phyloP scores from a whole-genome alignment of 495 filamentous ascomycete species.

The Penicillium robsamsonii region DNA sequence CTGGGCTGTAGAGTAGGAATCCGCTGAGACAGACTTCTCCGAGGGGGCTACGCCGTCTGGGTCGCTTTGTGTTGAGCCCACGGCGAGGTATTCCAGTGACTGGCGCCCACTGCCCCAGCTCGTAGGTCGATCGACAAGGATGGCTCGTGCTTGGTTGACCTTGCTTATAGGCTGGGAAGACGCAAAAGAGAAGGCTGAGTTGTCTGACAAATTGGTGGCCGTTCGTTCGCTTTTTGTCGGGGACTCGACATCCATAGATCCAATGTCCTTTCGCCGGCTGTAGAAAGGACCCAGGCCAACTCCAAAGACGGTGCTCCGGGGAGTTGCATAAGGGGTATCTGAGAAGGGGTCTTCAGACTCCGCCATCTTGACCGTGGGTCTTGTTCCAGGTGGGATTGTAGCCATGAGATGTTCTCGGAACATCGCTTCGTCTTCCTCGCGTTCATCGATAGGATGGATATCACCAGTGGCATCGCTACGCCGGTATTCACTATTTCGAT shows the following conservation, averaged over 20 bases:
- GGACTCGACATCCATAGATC: constrained; percentile 25
- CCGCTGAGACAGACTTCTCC: constrained; percentile 46
- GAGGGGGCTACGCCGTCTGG: constrained; percentile 26
- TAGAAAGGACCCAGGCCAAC: constrained; percentile 32
- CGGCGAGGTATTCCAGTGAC: constrained; percentile 26
- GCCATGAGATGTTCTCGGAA: constrained; percentile 29
- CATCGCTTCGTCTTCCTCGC: constrained; percentile 60
- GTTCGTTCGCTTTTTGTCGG: constrained; percentile 56
- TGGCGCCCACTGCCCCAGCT: constrained; percentile 31
- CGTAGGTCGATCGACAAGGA: constrained; percentile 20
- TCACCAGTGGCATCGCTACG: constrained; percentile 46
- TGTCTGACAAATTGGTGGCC: constrained; percentile 55
- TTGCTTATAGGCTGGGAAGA: constrained; percentile 19
- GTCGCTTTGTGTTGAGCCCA: constrained; percentile 26
- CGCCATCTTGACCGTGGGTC: constrained; percentile 7
- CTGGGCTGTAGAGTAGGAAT: constrained; percentile 66
- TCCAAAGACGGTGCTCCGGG: constrained; percentile 31
- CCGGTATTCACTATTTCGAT: constrained; percentile 44
- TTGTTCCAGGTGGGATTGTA: constrained; percentile 17
- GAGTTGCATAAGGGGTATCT: constrained; percentile 28
- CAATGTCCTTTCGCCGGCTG: constrained; percentile 24
- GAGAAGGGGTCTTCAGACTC: constrained; percentile 32
- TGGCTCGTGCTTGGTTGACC: constrained; percentile 17
- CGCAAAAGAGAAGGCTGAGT: constrained; percentile 38
- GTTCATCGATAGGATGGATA: constrained; percentile 68